phyloP scores from a whole-genome alignment of 78 protist species.

The Cavenderia fasciculata region DNA sequence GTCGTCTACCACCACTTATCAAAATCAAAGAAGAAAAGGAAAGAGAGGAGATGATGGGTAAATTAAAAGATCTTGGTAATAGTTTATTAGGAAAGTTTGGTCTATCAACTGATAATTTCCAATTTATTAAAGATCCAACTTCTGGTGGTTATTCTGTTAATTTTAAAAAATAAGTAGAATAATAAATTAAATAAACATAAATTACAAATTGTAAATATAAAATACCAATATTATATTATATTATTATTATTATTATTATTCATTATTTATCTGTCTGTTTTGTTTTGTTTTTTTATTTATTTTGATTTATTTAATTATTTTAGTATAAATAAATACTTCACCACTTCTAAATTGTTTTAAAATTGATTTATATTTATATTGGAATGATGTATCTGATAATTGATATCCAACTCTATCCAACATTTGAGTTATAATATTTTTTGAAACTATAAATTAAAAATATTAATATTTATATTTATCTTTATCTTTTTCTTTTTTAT shows the following conservation, averaged over 20 bases:
- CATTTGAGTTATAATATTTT: conserved; percentile 29
- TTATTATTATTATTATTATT: no score
- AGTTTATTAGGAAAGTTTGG: conserved; percentile 92
- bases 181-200: no score
- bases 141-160: conserved; percentile 89
- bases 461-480: background rate
- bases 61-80: conserved; percentile 94
- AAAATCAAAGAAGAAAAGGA: conserved; percentile 57
- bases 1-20: conserved; percentile 55
- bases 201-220: no score
- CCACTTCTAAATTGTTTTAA: conserved; percentile 37
- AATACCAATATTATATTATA: no score
- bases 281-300: no score
- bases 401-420: conserved; percentile 29
- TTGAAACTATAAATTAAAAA: conserved; percentile 12
- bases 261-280: no score
- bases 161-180: conserved; percentile 68
- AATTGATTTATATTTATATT: background rate
- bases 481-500: background rate
- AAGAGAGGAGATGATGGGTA: conserved; percentile 87
- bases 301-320: no score
- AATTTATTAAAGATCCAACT: conserved; percentile 90
- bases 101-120: conserved; percentile 89
- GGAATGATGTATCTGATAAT: conserved; percentile 56
- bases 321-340: conserved; percentile 7